Percentiles rank a stretch among this genome's conserved stretches.
Evolutionary conservation across 2,329 filamentous ascomycete genomes (phyloP).

Genomic region (Pyrenophora tritici-repentis): DNA sequence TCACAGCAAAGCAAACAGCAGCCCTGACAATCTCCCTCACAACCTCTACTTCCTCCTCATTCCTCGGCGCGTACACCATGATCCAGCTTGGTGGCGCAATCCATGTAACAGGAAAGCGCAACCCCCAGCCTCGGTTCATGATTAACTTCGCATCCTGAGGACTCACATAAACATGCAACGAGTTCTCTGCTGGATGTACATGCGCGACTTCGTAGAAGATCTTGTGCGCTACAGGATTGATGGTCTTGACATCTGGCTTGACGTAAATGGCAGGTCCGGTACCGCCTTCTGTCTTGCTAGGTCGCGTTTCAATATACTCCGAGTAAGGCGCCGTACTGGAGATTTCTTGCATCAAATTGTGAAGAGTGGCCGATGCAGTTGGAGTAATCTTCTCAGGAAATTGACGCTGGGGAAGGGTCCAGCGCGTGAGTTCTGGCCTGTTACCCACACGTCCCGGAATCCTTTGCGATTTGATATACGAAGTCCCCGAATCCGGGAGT

Average conservation of each 20-base stretch:
- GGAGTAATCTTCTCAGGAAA: conserved; percentile 27
- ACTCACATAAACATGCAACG: conserved; percentile 78
- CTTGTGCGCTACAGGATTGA: conserved; percentile 36
- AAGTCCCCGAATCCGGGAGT: conserved; percentile 28
- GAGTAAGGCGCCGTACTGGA: conserved; percentile 24
- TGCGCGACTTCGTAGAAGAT: conserved; percentile 55
- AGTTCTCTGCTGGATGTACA: conserved; percentile 75
- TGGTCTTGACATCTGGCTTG: conserved; percentile 27
- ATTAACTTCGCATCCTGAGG: conserved; percentile 74
- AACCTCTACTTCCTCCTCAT: conserved; percentile 68
- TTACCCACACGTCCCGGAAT: conserved; percentile 26
- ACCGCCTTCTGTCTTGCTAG: conserved; percentile 40
- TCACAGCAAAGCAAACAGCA: conserved; percentile 67
- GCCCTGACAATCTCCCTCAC: conserved; percentile 74
- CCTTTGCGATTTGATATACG: conserved; percentile 30
- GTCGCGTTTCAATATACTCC: conserved; percentile 24
- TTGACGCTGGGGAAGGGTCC: conserved; percentile 42
- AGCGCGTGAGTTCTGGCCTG: conserved; percentile 31
- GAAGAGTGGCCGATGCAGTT: conserved; percentile 20
- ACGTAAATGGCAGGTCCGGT: conserved; percentile 42
- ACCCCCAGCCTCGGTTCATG: conserved; percentile 76
- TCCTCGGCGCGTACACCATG: conserved; percentile 80
- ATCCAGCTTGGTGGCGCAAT: conserved; percentile 40
- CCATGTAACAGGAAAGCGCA: conserved; percentile 58
- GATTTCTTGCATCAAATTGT: conserved; percentile 30